A percentile compares a stretch with the other conserved stretches of the same genome.
Evolutionary conservation across 108 stramenopile genomes (phyloP).

Genomic region (Discostella stelligeroides): DNA sequence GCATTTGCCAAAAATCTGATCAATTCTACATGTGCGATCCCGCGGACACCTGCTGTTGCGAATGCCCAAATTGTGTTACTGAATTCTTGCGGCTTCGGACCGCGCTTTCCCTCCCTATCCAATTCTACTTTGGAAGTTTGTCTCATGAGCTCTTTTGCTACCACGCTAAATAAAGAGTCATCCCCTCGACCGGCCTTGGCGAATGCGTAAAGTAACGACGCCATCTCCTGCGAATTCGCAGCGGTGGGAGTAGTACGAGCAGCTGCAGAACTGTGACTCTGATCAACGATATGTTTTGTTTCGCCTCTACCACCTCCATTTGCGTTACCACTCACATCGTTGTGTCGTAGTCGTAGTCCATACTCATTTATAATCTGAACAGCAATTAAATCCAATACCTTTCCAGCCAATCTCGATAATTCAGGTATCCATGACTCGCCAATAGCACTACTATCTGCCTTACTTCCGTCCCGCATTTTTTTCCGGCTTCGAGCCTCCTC

Average conservation of each 20-base stretch:
- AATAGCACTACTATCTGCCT: background rate
- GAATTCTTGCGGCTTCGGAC: constrained; percentile 60
- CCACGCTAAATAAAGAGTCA: constrained; percentile 46
- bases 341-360: background rate
- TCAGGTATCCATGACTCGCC: constrained; percentile 66
- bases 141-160: constrained; percentile 50
- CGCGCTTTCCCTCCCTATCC: constrained; percentile 16
- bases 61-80: constrained; percentile 80
- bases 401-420: constrained; percentile 64
- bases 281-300: background rate
- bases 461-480: background rate
- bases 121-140: constrained; percentile 31
- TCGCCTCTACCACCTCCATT: background rate
- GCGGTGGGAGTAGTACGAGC: background rate
- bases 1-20: constrained; percentile 61
- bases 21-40: constrained; percentile 43
- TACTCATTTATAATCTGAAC: constrained; percentile 38
- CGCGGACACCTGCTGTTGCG: constrained; percentile 64
- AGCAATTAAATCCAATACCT: constrained; percentile 67
- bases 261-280: too few species aligned
- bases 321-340: background rate
- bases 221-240: constrained; percentile 63
- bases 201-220: constrained; percentile 66
- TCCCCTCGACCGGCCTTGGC: constrained; percentile 63
- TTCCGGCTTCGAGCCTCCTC: constrained; percentile 49